These are phyloP conservation scores for Colletotrichum sp. DNA, from an alignment of 2,329 filamentous ascomycete species.

Conservation along the genomic window DNA sequence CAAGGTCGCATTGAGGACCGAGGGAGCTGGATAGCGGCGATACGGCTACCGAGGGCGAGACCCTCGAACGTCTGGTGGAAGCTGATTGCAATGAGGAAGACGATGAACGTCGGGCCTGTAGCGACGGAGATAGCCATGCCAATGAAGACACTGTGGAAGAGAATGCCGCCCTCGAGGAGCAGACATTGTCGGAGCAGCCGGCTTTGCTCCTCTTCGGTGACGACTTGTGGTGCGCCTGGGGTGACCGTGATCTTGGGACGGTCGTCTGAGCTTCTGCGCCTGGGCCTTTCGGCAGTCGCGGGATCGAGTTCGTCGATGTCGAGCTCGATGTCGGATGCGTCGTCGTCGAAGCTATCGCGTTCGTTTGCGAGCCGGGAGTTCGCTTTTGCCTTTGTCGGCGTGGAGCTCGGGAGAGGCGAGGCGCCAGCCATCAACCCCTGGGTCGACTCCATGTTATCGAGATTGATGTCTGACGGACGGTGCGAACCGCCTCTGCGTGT, in stretches of 20 bases:
- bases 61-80: constrained; percentile 93
- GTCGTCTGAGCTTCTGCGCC: constrained; percentile 27
- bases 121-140: constrained; percentile 86
- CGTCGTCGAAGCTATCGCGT: constrained; percentile 32
- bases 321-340: constrained; percentile 63
- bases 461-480: constrained; percentile 53
- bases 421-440: constrained; percentile 63
- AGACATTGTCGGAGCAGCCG: constrained; percentile 78
- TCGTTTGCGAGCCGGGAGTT: constrained; percentile 15
- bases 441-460: constrained; percentile 56
- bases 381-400: constrained; percentile 38
- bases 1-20: constrained; percentile 77
- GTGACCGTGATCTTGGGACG: constrained; percentile 23
- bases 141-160: constrained; percentile 87
- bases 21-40: constrained; percentile 82
- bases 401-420: constrained; percentile 63
- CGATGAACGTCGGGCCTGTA: constrained; percentile 78
- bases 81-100: constrained; percentile 80
- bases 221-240: constrained; percentile 5
- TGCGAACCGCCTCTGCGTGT: constrained; percentile 41
- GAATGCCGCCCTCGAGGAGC: constrained; percentile 80
- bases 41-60: constrained; percentile 83
- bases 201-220: constrained; percentile 62
- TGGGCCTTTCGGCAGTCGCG: constrained; percentile 24
- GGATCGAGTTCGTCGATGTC: constrained; percentile 67